Base-by-base conservation (phyloP, 257 asterid genomes). In the Plantago elongata region DNA sequence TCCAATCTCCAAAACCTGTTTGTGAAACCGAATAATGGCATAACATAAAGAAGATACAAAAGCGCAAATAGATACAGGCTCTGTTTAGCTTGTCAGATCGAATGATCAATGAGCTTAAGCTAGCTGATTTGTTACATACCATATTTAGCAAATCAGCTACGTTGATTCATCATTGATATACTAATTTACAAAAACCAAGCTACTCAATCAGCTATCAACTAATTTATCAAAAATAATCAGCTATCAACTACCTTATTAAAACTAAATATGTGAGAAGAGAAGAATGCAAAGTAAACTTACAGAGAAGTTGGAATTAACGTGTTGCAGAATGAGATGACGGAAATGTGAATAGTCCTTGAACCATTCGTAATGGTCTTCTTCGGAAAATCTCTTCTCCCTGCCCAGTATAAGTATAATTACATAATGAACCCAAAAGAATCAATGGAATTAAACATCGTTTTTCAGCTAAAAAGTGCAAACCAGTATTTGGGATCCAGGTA, bases 361-460 rank as follows among this genome's bases (percentile, higher is more conserved):
- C 97, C 99, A 89, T 68, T 92, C 99, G 70, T 89, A 92, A 77
- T 92, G 96, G 67, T 92, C 99, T 73, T 92, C 99, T n/a, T 77
- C 77, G 27, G 92, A 70, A 64, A 86, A 89, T 68, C 97, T 87
- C 77, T 71, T 69, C 65, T 92, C 87, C 99, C 99, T 92, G 77
- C 72, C 37, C 18, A 12, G 43, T 44, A 22, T 0, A 40, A 12
- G 43, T 44, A 22, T 0, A 18, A 13, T 54, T 11, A 5, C 16
- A 38, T 27, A 4, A 11, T 63, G 55, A 18, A 40, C 13, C 7
- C 7, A 46, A n/a, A 34, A 4, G 42, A 57, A 45, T 34, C 40
- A 34, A 34, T 13, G 30, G 17, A 59, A 38, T 62, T 8, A 63
- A 27, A 12, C 14, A 16, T 17, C 17, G n/a, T n/a, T n/a, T n/a